Conservation (phyloP, 257 asterid species). For the Rehmannia glutinosa region DNA sequence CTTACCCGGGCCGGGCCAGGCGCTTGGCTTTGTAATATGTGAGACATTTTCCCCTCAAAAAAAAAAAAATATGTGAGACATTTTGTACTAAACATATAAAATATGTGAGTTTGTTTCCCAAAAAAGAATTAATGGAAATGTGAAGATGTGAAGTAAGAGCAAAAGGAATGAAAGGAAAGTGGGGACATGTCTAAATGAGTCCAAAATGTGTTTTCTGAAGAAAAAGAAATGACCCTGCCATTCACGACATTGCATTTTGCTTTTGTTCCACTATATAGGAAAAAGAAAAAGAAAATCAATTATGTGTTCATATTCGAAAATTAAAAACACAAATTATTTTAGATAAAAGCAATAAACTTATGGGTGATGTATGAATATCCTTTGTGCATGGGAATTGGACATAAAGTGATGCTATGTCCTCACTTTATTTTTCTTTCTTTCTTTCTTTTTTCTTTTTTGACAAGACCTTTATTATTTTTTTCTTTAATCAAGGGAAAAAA, state of each 20-base stretch:
- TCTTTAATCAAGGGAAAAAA: not conserved
- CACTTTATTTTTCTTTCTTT: not conserved
- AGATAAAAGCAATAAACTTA: too few species aligned
- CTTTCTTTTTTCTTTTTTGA: conserved; percentile 1
- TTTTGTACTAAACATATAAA: too few species aligned
- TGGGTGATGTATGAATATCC: not conserved
- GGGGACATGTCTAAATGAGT: conserved; percentile 42
- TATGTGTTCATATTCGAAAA: too few species aligned
- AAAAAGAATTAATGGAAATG: not conserved
- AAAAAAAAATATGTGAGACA: too few species aligned
- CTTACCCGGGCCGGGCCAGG: too few species aligned
- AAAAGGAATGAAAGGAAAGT: conserved; percentile 37
- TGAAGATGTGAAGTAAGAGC: conserved; percentile 27
- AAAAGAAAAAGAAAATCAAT: not conserved
- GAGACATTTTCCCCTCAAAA: too few species aligned
- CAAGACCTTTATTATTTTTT: too few species aligned
- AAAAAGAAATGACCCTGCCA: conserved; percentile 44
- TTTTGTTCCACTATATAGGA: not conserved
- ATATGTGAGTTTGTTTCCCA: too few species aligned
- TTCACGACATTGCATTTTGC: conserved; percentile 15
- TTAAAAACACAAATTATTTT: too few species aligned
- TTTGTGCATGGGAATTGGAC: conserved; percentile 24
- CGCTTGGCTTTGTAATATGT: too few species aligned
- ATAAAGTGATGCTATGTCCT: conserved; percentile 40
- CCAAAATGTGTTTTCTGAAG: conserved; percentile 42